Evolutionary conservation across 2,329 filamentous ascomycete species (phyloP).

Genomic region (Teratosphaeria pseudoeucalypti): DNA sequence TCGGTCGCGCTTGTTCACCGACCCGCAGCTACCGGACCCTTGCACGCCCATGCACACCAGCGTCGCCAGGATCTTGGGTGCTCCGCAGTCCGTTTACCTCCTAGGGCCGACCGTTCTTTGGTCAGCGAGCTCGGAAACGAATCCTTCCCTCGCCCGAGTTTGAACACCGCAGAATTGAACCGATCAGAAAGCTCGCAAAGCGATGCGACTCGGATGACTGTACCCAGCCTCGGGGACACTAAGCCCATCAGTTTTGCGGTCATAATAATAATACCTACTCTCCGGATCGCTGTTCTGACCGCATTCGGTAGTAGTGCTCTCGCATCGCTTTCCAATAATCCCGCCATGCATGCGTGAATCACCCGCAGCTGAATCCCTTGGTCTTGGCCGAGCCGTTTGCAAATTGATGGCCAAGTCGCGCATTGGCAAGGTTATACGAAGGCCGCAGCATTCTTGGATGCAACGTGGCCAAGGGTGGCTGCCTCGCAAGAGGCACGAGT

Average conservation of each 20-base stretch:
- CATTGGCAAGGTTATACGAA: background rate
- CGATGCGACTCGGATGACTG: background rate
- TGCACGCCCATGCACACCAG: background rate
- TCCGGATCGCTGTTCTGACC: background rate
- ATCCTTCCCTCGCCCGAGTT: background rate
- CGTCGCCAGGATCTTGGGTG: background rate
- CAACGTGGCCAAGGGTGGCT: background rate
- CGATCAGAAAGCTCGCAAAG: background rate
- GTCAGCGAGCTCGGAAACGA: background rate
- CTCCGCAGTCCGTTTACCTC: background rate
- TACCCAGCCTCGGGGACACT: background rate
- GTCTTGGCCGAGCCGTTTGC: background rate
- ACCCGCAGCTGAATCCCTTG: background rate
- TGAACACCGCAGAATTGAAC: background rate
- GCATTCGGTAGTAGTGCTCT: background rate
- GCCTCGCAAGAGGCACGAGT: background rate
- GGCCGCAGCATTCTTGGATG: background rate
- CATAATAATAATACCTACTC: background rate
- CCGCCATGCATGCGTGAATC: background rate
- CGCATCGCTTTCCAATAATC: background rate
- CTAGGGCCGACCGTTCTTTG: background rate
- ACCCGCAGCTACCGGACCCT: background rate
- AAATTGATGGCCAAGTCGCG: background rate
- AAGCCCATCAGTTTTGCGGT: background rate
- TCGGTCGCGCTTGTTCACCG: background rate